Base-by-base conservation (phyloP, 306 rosid genomes). In the Erythrophleum fordii region DNA sequence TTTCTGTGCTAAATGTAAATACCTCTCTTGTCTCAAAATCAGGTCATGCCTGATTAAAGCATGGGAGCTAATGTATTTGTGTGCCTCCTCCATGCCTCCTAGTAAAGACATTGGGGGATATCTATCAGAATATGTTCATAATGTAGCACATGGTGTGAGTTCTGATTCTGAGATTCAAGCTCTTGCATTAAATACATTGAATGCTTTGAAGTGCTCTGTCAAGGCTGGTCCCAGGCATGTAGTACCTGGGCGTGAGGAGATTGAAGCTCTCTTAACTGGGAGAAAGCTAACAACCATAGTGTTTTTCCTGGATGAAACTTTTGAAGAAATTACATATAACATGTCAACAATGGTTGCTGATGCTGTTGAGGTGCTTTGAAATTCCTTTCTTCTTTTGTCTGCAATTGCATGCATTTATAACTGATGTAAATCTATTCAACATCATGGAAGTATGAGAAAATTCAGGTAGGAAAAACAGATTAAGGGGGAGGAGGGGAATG, bases 331-430 rank as follows among this genome's bases (percentile, higher is more conserved):
- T 62, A 81, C 92, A 12, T 94, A 90, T 81, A 95, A 92, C 85
- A 94, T 94, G 95, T 82, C 92, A 66, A 92, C 98, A 76, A 94
- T 97, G 1, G 98, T 92, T 58, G 96, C 89, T 37, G 98, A 94
- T 90, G 92, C 98, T 69, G 91, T 94, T 81, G 94, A 94, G 98
- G 97, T 93, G 79, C 48, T 79, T 83, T 75, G 44, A 76, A 64
- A 17, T 37, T 29, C 79, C 81, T 70, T 29, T 56, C 44, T 76
- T 44, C 72, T 42, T 49, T 74, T 69, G 55, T 73, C 14, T 81
- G 72, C 67, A 52, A 22, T 39, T 41, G 39, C 72, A 77, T n/a
- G 65, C 34, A 52, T 77, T 66, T 55, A 26, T 72, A 55, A 53
- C 58, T 34, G 58, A 56, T 83, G 49, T 42, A 45, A 44, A 66